Evolutionary conservation across 116 monocot species (phyloP).

Genomic region (Cymodocea nodosa): DNA sequence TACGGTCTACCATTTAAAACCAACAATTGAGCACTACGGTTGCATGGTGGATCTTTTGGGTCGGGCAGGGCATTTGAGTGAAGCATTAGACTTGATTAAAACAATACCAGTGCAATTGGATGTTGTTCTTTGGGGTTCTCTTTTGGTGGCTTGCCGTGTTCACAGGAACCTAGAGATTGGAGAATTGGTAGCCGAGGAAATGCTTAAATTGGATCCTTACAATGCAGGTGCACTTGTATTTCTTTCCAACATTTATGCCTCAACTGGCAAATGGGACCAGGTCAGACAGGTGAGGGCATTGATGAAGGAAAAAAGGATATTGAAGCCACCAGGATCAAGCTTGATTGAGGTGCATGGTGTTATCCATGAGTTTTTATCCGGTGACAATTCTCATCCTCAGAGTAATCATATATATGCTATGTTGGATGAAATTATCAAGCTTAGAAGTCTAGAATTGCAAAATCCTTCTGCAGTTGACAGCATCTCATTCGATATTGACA

Average conservation of each 20-base stretch:
- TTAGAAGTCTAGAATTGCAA: slow-evolving; percentile 15
- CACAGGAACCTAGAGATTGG: slow-evolving; percentile 44
- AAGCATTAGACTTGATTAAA: slow-evolving; percentile 37
- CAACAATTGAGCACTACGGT: slow-evolving; percentile 68
- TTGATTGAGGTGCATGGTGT: slow-evolving; percentile 36
- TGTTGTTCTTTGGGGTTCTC: slow-evolving; percentile 48
- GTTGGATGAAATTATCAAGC: slow-evolving; percentile 44
- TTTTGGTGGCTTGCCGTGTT: slow-evolving; percentile 45
- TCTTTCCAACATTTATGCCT: slow-evolving; percentile 54
- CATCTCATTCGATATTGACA: slow-evolving; percentile 31
- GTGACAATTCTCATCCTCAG: slow-evolving; percentile 34
- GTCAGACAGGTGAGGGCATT: slow-evolving; percentile 28
- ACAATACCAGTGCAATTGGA: slow-evolving; percentile 30
- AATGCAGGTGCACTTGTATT: slow-evolving; percentile 52
- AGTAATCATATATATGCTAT: slow-evolving; percentile 33
- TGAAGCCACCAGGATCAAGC: slow-evolving; percentile 59
- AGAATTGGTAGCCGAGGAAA: slow-evolving; percentile 39
- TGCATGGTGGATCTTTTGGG: slow-evolving; percentile 52
- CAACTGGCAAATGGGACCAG: slow-evolving; percentile 25
- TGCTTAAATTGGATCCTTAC: slow-evolving; percentile 46
- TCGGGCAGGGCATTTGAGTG: slow-evolving; percentile 37
- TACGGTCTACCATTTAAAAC: slow-evolving; percentile 13
- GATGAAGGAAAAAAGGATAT: slow-evolving; percentile 32
- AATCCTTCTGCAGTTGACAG: background rate
- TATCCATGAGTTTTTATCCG: slow-evolving; percentile 52